phyloP scores from a whole-genome alignment of 2,329 filamentous ascomycete species.

The Aspergillus hortae region DNA sequence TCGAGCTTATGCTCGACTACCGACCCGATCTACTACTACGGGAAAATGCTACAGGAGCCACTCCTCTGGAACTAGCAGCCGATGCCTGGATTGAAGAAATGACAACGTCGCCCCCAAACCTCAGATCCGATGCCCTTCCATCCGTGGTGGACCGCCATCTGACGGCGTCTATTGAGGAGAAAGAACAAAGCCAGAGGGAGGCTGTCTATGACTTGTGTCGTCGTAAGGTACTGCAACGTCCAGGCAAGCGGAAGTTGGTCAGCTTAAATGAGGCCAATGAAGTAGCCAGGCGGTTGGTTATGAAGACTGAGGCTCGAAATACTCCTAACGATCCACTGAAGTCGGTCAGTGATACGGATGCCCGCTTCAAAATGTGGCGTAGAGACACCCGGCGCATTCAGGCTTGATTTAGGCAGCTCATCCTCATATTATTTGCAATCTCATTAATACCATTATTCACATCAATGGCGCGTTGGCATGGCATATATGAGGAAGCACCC shows the following conservation, averaged over 20 bases:
- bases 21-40: constrained; percentile 60
- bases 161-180: not conserved
- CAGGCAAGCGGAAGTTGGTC: constrained; percentile 51
- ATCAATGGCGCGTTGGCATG: not conserved
- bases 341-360: constrained; percentile 6
- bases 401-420: too few species aligned
- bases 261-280: constrained; percentile 59
- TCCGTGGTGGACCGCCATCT: too few species aligned
- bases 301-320: constrained; percentile 4
- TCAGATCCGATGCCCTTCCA: not conserved
- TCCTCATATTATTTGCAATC: too few species aligned
- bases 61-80: constrained; percentile 57
- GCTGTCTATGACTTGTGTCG: constrained; percentile 38
- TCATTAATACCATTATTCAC: too few species aligned
- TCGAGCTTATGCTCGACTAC: constrained; percentile 48
- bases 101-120: constrained; percentile 15
- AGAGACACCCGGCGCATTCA: not conserved
- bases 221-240: constrained; percentile 20
- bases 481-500: not conserved
- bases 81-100: constrained; percentile 24
- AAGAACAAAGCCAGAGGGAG: constrained; percentile 7
- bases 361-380: constrained; percentile 11
- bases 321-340: not conserved
- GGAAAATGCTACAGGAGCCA: constrained; percentile 74
- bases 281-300: constrained; percentile 51